A percentile compares a stretch with the other conserved stretches of the same genome.
These are phyloP conservation scores for Solanum tarapatanum DNA, from an alignment of 257 asterid genomes.

Conservation along the genomic window DNA sequence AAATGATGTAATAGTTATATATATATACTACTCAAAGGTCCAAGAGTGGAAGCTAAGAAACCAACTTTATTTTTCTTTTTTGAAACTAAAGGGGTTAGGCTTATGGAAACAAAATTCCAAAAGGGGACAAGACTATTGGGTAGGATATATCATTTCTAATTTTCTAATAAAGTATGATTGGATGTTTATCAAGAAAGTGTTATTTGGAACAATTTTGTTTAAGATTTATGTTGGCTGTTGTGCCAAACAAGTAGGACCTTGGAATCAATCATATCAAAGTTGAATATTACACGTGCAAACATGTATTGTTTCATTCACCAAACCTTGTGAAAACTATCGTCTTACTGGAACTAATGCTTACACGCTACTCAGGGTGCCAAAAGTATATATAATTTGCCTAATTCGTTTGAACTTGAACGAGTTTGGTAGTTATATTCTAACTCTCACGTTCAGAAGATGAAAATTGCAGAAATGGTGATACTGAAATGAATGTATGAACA, in stretches of 20 bases:
- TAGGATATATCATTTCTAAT: not conserved
- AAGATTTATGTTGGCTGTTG: not conserved
- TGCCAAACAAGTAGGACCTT: slow-evolving; percentile 13
- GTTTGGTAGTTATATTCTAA: not conserved
- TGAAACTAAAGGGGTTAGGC: slow-evolving; percentile 1
- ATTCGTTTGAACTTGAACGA: not conserved
- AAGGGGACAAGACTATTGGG: slow-evolving; percentile 4
- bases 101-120: slow-evolving; percentile 1
- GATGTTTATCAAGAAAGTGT: not conserved
- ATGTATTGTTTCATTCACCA: not conserved
- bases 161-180: not conserved
- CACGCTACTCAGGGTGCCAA: not conserved
- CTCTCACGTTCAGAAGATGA: not conserved
- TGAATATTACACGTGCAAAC: not conserved
- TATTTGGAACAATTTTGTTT: slow-evolving; percentile 2
- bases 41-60: slow-evolving; percentile 45
- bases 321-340: not conserved
- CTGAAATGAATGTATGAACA: not conserved
- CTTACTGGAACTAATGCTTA: not conserved
- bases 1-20: not conserved
- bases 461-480: not conserved
- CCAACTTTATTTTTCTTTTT: slow-evolving; percentile 23
- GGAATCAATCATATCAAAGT: not conserved
- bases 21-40: not conserved
- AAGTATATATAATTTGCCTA: not conserved